Conservation (phyloP, 208 protist species). For the Crithidia sp. region DNA sequence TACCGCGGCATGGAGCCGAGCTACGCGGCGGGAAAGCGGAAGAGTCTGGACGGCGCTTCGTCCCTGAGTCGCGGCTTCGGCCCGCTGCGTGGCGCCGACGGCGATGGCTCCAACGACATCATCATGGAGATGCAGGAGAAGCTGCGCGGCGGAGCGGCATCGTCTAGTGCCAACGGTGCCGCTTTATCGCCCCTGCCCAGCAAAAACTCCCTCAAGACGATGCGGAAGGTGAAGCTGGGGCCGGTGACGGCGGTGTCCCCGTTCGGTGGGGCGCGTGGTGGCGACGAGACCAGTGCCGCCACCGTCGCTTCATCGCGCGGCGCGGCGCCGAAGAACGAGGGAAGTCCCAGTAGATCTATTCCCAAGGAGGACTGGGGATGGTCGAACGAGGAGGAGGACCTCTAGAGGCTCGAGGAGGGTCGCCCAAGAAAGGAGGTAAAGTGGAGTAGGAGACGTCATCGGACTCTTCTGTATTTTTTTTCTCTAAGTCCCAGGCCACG, state of each 20-base stretch:
- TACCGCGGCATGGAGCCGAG: conserved; percentile 8
- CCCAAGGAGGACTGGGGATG: conserved; percentile 9
- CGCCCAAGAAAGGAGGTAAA: background rate
- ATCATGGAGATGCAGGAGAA: conserved; percentile 17
- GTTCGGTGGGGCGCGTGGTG: background rate
- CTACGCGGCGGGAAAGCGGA: background rate
- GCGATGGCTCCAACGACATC: background rate
- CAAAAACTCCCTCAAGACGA: conserved; percentile 19
- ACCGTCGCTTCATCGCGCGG: background rate
- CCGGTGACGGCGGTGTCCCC: background rate
- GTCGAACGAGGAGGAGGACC: conserved; percentile 18
- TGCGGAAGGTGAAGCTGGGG: conserved; percentile 19
- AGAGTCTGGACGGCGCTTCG: background rate
- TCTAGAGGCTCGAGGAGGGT: background rate
- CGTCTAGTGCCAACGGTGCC: too few species aligned
- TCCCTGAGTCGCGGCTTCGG: background rate
- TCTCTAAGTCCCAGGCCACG: background rate
- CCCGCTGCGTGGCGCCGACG: background rate
- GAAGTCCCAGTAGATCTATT: background rate
- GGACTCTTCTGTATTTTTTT: background rate
- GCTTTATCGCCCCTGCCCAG: background rate
- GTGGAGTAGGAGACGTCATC: too few species aligned
- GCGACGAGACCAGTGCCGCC: background rate
- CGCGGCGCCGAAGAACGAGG: background rate
- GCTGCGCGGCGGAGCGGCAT: background rate